These are phyloP conservation scores for Candida ponderosae DNA, from an alignment of 805 yeast species.

Conservation along the genomic window DNA sequence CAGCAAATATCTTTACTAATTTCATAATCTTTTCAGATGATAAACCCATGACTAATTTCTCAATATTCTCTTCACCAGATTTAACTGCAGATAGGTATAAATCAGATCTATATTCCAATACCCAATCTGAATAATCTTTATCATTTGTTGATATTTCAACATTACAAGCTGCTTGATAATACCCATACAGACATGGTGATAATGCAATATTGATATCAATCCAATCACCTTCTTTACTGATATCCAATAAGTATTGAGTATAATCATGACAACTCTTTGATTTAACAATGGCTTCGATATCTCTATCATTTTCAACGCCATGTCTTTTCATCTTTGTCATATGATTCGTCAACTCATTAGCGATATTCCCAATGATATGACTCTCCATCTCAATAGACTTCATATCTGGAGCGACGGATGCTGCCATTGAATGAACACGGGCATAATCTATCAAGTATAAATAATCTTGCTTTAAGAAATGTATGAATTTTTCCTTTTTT, in stretches of 20 bases:
- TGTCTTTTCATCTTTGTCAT: slow-evolving; percentile 36
- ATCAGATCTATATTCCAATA: slow-evolving; percentile 50
- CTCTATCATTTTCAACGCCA: slow-evolving; percentile 26
- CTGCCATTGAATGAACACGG: slow-evolving; percentile 55
- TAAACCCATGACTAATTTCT: slow-evolving; percentile 31
- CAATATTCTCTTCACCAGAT: slow-evolving; percentile 42
- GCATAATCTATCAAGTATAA: slow-evolving; percentile 64
- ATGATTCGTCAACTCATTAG: slow-evolving; percentile 51
- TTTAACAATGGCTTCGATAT: slow-evolving; percentile 38
- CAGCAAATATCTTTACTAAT: slow-evolving; percentile 49
- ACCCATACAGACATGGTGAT: slow-evolving; percentile 73
- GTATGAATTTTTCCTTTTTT: slow-evolving; percentile 40
- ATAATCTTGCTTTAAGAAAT: slow-evolving; percentile 53
- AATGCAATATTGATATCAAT: slow-evolving; percentile 59
- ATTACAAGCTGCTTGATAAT: slow-evolving; percentile 43
- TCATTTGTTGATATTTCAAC: slow-evolving; percentile 25
- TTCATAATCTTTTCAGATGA: slow-evolving; percentile 38
- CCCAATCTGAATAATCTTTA: slow-evolving; percentile 40
- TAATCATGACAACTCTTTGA: slow-evolving; percentile 54
- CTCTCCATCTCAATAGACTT: slow-evolving; percentile 44
- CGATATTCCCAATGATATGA: slow-evolving; percentile 41
- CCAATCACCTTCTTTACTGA: slow-evolving; percentile 51
- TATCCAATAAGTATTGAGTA: slow-evolving; percentile 47
- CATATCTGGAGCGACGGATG: slow-evolving; percentile 50
- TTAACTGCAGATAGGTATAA: slow-evolving; percentile 48